Evolutionary conservation across 2,329 filamentous ascomycete genomes (phyloP).

Genomic region (Fusarium foetens): DNA sequence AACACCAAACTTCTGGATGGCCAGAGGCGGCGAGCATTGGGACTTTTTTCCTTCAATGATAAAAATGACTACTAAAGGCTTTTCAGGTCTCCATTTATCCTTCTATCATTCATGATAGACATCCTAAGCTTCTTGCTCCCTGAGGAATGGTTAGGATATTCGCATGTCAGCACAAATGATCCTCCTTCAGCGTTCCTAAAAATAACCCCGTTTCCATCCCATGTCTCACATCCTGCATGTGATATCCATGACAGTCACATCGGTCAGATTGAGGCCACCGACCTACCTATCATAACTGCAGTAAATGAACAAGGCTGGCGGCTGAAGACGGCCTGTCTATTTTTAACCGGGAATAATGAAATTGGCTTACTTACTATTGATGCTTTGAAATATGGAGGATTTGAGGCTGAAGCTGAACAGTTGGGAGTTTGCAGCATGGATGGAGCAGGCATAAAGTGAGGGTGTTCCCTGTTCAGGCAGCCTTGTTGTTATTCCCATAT

Average conservation of each 20-base stretch:
- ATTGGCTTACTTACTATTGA: rapidly evolving
- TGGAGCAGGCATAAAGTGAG: neutral
- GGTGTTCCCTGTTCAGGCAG: neutral
- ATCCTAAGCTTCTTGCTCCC: no score
- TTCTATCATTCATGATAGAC: no score
- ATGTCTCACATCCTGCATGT: neutral
- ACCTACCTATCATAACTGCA: neutral
- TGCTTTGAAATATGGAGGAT: neutral
- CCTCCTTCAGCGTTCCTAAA: neutral
- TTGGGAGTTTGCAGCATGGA: no score
- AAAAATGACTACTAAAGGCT: no score
- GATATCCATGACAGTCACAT: neutral
- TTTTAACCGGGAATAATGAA: neutral
- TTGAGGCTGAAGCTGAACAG: neutral
- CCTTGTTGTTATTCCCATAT: neutral
- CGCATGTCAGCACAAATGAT: neutral
- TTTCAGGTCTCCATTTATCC: no score
- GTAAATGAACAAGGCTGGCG: neutral
- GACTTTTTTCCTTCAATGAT: no score
- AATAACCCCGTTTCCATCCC: no score
- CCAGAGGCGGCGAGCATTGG: no score
- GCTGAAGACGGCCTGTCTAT: neutral
- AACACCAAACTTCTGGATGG: rapidly evolving
- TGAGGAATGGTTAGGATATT: rapidly evolving
- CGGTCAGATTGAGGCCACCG: neutral